These are phyloP conservation scores for Boletus rufocinnamomeus DNA, from an alignment of 768 basidiomycete genomes.

Conservation along the genomic window DNA sequence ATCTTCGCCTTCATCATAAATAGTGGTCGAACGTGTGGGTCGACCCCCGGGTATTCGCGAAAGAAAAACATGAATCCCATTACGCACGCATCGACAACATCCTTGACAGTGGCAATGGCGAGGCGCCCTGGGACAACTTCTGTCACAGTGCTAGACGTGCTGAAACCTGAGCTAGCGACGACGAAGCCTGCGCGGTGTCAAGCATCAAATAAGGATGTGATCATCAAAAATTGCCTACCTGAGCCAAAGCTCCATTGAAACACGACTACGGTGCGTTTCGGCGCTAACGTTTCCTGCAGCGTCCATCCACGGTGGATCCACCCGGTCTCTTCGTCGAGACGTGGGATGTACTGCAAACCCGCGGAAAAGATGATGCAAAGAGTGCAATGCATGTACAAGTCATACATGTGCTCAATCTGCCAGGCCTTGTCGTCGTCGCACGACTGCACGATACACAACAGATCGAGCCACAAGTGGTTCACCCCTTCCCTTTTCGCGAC, in stretches of 20 bases:
- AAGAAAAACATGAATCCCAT: neutral
- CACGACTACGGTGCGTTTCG: neutral
- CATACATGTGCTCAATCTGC: slow-evolving; percentile 3
- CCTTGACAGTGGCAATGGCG: neutral
- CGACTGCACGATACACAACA: neutral
- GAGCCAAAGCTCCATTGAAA: slow-evolving; percentile 5
- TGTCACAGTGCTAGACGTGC: neutral
- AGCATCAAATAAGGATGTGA: neutral
- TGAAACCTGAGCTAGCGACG: neutral
- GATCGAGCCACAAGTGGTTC: neutral
- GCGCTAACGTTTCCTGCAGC: neutral
- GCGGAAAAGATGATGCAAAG: slow-evolving; percentile 1
- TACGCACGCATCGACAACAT: slow-evolving; percentile 4
- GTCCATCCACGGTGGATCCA: slow-evolving; percentile 5
- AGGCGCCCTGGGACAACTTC: neutral
- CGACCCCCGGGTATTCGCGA: neutral
- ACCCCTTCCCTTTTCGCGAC: neutral
- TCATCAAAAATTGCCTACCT: neutral
- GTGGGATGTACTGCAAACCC: slow-evolving; percentile 1
- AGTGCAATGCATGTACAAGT: neutral
- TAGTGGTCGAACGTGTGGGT: neutral
- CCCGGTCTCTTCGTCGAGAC: neutral
- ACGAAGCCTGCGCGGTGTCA: neutral
- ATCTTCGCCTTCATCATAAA: neutral
- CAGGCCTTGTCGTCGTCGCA: neutral